A percentile compares a stretch with the other conserved stretches of the same genome.
Conservation (phyloP, 305 asterid species). For the Fraxinus angustifolia region DNA sequence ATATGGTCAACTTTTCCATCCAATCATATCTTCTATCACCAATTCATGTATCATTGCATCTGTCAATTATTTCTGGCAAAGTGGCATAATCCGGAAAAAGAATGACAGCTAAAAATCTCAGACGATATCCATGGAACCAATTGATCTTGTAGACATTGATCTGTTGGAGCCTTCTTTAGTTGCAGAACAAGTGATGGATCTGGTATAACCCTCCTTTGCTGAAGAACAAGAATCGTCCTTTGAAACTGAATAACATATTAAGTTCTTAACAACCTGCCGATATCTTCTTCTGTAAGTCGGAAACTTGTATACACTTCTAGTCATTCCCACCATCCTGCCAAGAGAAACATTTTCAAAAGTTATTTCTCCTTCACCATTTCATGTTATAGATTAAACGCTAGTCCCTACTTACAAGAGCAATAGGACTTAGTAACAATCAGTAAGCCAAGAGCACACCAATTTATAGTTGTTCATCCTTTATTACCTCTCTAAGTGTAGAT, state of each 20-base stretch:
- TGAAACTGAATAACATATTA: slow-evolving; percentile 34
- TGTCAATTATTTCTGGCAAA: no score
- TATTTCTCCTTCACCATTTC: not conserved
- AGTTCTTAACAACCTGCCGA: slow-evolving; percentile 70
- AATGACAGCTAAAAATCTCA: slow-evolving; percentile 14
- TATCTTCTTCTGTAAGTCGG: slow-evolving; percentile 80
- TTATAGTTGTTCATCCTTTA: not conserved
- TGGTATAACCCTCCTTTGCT: slow-evolving; percentile 36
- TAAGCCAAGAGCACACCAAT: not conserved
- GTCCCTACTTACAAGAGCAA: not conserved
- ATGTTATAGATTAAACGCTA: not conserved
- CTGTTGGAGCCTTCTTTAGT: slow-evolving; percentile 34
- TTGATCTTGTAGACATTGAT: slow-evolving; percentile 33
- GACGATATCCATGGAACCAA: slow-evolving; percentile 56
- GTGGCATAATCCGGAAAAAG: no score
- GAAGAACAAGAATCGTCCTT: slow-evolving; percentile 40
- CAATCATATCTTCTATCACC: no score
- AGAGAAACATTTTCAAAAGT: not conserved
- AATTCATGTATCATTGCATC: no score
- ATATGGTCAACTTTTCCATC: no score
- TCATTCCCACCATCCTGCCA: slow-evolving; percentile 80
- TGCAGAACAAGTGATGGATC: slow-evolving; percentile 37
- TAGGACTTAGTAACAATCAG: not conserved
- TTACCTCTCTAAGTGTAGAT: not conserved
- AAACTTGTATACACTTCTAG: slow-evolving; percentile 54